Evolutionary conservation across 495 filamentous ascomycete genomes (phyloP).

Genomic region (Haplographium delicatum): DNA sequence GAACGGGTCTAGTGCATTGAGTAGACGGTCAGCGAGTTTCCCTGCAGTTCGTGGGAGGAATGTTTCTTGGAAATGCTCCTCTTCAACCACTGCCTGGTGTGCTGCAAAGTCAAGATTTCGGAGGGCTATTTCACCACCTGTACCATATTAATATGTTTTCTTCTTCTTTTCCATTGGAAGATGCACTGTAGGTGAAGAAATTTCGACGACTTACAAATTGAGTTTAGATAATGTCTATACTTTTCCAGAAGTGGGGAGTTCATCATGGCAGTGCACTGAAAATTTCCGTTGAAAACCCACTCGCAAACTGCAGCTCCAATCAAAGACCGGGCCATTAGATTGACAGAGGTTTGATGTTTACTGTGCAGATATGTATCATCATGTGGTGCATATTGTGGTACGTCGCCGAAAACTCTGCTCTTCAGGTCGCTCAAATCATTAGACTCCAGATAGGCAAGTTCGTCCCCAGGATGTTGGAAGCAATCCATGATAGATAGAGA

Average conservation of each 20-base stretch:
- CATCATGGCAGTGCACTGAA: background rate
- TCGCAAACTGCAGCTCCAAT: background rate
- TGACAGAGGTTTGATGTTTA: no score
- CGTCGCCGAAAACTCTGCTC: background rate
- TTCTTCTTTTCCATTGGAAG: no score
- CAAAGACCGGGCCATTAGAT: background rate
- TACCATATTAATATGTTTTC: background rate
- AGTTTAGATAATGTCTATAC: background rate
- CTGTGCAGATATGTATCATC: no score
- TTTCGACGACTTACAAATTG: background rate
- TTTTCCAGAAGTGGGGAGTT: background rate
- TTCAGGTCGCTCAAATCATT: background rate
- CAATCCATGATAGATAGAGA: background rate
- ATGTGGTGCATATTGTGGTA: no score
- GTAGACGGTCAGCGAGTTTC: background rate
- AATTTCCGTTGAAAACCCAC: background rate
- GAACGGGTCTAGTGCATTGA: background rate
- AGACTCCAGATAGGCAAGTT: background rate
- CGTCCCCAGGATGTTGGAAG: background rate
- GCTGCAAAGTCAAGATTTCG: background rate
- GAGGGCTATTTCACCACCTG: background rate
- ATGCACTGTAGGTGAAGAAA: background rate
- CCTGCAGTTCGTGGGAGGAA: background rate
- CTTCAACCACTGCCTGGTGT: background rate
- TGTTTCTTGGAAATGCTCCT: background rate